Percentiles rank a stretch among this genome's conserved stretches.
Conservation (phyloP, 164 flowering plant genomes). For the Vitis labrusca region DNA sequence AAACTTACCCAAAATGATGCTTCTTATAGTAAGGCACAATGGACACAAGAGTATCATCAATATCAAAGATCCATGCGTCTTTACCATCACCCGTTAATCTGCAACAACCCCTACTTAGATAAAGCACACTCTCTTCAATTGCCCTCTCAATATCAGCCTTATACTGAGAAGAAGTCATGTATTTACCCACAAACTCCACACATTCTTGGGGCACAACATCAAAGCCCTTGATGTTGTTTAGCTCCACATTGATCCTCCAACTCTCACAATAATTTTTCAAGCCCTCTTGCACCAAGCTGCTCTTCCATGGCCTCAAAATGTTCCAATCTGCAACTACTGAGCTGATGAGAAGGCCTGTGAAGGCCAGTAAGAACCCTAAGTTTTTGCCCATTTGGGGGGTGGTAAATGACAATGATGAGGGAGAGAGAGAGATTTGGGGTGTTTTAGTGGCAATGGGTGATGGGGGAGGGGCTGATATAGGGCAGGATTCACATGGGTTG, state of each 20-base stretch:
- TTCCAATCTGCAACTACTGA: slow-evolving; percentile 52
- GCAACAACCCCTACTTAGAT: slow-evolving; percentile 37
- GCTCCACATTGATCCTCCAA: slow-evolving; percentile 82
- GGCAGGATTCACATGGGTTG: no score
- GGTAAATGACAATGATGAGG: no score
- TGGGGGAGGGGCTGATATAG: no score
- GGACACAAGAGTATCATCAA: slow-evolving; percentile 71
- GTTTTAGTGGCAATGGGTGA: no score
- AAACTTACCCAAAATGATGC: slow-evolving; percentile 56
- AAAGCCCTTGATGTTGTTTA: slow-evolving; percentile 62
- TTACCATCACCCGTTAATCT: slow-evolving; percentile 40
- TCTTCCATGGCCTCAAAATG: slow-evolving; percentile 36
- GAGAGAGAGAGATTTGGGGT: no score
- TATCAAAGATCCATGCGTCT: slow-evolving; percentile 79
- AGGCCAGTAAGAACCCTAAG: slow-evolving; percentile 10
- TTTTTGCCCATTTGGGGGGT: slow-evolving; percentile 8
- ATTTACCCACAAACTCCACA: slow-evolving; percentile 50
- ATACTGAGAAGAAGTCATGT: slow-evolving; percentile 75
- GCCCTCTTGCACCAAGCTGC: slow-evolving; percentile 22
- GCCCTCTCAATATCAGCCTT: slow-evolving; percentile 53
- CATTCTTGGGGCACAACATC: slow-evolving; percentile 78
- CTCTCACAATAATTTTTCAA: slow-evolving; percentile 78
- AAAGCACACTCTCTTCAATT: slow-evolving; percentile 44
- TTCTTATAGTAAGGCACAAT: slow-evolving; percentile 66
- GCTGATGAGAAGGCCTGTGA: slow-evolving; percentile 20